phyloP scores from a whole-genome alignment of 225 moss, liverwort and hornwort genomes.

The Sphagnum tenellum region DNA sequence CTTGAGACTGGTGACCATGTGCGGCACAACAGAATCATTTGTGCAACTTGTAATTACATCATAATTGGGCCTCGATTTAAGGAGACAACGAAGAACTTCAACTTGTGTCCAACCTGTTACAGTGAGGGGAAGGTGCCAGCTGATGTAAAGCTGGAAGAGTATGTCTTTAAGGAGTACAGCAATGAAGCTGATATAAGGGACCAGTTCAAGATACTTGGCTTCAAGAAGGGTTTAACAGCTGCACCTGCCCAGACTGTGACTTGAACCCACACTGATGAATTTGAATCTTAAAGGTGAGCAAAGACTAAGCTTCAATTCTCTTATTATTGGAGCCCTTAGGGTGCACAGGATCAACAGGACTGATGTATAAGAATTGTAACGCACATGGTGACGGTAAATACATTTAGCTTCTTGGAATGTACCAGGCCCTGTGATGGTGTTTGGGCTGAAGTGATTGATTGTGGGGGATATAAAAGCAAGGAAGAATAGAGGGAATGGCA shows the following conservation, averaged over 20 bases:
- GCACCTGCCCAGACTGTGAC: conserved; percentile 20
- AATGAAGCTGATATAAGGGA: conserved; percentile 48
- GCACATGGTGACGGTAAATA: too few relatives aligned
- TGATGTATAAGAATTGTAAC: too few relatives aligned
- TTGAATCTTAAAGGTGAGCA: too few relatives aligned
- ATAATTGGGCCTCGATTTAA: conserved; percentile 81
- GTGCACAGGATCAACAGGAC: too few relatives aligned
- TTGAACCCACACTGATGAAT: too few relatives aligned
- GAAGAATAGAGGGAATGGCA: too few relatives aligned
- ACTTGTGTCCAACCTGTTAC: conserved; percentile 80
- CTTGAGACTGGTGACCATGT: conserved; percentile 74
- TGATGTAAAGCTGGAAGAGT: conserved; percentile 66
- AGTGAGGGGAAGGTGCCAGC: conserved; percentile 89
- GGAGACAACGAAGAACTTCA: conserved; percentile 68
- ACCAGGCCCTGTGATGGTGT: too few relatives aligned
- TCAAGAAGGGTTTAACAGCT: conserved; percentile 19
- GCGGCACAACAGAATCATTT: conserved; percentile 73
- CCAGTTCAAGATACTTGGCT: conserved; percentile 43
- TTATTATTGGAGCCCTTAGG: too few relatives aligned
- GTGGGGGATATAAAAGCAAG: too few relatives aligned
- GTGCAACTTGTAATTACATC: conserved; percentile 83
- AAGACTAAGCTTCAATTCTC: too few relatives aligned
- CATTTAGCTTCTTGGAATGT: too few relatives aligned
- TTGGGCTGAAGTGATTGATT: too few relatives aligned
- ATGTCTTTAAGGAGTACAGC: conserved; percentile 77